These are phyloP conservation scores for Cyclotella choctawhatcheeana DNA, from an alignment of 108 stramenopile genomes.

Conservation along the genomic window DNA sequence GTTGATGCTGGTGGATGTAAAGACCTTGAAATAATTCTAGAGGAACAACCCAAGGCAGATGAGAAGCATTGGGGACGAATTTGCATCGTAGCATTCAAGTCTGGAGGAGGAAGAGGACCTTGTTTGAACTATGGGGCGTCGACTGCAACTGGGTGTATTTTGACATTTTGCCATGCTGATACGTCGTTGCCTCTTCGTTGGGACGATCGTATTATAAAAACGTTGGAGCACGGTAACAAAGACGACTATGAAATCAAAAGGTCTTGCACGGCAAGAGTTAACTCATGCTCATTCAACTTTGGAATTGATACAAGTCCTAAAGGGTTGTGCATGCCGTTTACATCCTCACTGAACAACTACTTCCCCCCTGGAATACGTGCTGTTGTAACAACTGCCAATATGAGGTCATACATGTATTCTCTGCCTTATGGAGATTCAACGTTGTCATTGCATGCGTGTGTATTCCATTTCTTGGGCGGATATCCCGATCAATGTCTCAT, in stretches of 20 bases:
- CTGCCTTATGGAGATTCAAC: slow-evolving; percentile 91
- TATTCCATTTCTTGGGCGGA: slow-evolving; percentile 80
- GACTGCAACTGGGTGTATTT: slow-evolving; percentile 60
- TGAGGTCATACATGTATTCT: slow-evolving; percentile 58
- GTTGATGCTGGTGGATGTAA: slow-evolving; percentile 64
- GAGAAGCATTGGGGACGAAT: slow-evolving; percentile 45
- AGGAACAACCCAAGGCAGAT: neutral
- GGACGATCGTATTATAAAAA: slow-evolving; percentile 54
- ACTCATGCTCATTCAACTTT: slow-evolving; percentile 74
- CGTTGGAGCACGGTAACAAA: slow-evolving; percentile 33
- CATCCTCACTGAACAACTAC: slow-evolving; percentile 8
- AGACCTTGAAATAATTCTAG: slow-evolving; percentile 36
- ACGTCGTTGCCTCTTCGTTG: slow-evolving; percentile 60
- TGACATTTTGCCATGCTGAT: slow-evolving; percentile 86
- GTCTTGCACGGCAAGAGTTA: slow-evolving; percentile 26
- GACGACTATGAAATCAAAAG: slow-evolving; percentile 9
- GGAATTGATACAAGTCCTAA: slow-evolving; percentile 67
- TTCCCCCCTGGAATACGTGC: slow-evolving; percentile 64
- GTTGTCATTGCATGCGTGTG: slow-evolving; percentile 67
- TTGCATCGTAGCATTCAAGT: slow-evolving; percentile 41
- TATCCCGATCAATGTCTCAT: slow-evolving; percentile 87
- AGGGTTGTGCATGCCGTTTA: slow-evolving; percentile 51
- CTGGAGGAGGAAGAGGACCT: slow-evolving; percentile 81
- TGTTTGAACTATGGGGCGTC: slow-evolving; percentile 80
- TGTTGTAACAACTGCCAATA: slow-evolving; percentile 66